Evolutionary conservation across 2,329 filamentous ascomycete genomes (phyloP).

Genomic region (Hysterium pulicare): DNA sequence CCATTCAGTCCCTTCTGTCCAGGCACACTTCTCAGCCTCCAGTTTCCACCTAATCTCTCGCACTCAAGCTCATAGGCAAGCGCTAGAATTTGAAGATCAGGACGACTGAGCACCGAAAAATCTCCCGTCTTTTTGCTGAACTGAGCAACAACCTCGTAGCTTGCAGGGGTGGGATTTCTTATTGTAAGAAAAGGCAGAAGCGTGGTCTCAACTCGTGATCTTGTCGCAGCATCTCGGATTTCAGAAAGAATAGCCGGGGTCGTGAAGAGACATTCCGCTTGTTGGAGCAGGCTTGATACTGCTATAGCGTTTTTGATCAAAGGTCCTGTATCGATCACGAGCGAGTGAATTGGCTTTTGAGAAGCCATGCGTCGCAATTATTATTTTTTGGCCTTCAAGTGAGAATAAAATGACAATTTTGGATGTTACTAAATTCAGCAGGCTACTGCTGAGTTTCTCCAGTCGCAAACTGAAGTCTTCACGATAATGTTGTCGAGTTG

Average conservation of each 20-base stretch:
- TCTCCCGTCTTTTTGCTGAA: constrained; percentile 92
- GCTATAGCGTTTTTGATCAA: constrained; percentile 91
- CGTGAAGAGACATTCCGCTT: constrained; percentile 70
- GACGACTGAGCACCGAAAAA: constrained; percentile 77
- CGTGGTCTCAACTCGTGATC: constrained; percentile 76
- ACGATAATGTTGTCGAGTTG: no score
- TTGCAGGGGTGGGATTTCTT: constrained; percentile 69
- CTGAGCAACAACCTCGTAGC: constrained; percentile 73
- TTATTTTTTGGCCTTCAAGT: neutral
- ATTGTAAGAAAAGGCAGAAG: constrained; percentile 81
- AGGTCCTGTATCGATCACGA: constrained; percentile 87
- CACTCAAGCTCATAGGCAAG: constrained; percentile 93
- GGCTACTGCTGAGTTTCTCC: no score
- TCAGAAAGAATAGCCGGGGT: constrained; percentile 83
- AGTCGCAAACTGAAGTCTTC: no score
- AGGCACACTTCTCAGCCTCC: constrained; percentile 74
- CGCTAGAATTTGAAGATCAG: constrained; percentile 86
- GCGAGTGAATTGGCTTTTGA: constrained; percentile 70
- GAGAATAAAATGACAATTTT: neutral
- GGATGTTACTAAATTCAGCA: no score
- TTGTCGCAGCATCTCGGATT: constrained; percentile 79
- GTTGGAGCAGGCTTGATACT: constrained; percentile 74
- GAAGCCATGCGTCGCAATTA: constrained; percentile 19
- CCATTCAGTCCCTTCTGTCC: constrained; percentile 78
- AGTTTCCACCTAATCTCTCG: constrained; percentile 85